phyloP scores from a whole-genome alignment of 192 early-diverging fungal species.

The Coemansia sp. region DNA sequence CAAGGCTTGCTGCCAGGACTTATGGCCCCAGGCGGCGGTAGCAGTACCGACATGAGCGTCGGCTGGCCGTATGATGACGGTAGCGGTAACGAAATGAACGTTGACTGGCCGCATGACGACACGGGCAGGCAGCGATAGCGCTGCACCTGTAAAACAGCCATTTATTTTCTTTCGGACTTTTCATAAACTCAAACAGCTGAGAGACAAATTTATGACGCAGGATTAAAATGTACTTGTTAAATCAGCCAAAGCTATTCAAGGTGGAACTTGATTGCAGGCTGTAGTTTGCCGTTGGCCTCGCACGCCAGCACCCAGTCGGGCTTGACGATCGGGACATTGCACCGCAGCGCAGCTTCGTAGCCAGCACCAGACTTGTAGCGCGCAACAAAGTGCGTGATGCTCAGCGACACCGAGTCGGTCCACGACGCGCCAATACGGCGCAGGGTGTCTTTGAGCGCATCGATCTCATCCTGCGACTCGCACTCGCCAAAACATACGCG shows the following conservation, averaged over 20 bases:
- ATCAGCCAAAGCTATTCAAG: slow-evolving; percentile 15
- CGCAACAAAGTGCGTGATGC: slow-evolving; percentile 92
- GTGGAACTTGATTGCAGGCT: slow-evolving; percentile 59
- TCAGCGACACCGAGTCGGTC: slow-evolving; percentile 78
- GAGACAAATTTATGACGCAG: background rate
- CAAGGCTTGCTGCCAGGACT: slow-evolving; percentile 6
- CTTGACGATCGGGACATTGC: slow-evolving; percentile 92
- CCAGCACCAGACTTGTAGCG: slow-evolving; percentile 79
- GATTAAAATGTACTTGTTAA: too few species aligned
- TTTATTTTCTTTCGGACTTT: slow-evolving; percentile 1
- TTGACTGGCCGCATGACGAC: slow-evolving; percentile 7
- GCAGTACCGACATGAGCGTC: background rate
- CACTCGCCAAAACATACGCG: slow-evolving; percentile 93
- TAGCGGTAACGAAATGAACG: background rate
- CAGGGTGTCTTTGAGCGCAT: slow-evolving; percentile 72
- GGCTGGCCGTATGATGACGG: slow-evolving; percentile 1
- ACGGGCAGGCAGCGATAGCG: background rate
- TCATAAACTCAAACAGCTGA: slow-evolving; percentile 3
- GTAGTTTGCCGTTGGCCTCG: slow-evolving; percentile 85
- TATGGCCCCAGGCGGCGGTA: background rate
- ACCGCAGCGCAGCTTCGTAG: slow-evolving; percentile 82
- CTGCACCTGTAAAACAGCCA: background rate
- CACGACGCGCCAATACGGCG: slow-evolving; percentile 84
- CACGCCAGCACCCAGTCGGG: slow-evolving; percentile 95
- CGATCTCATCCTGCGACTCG: slow-evolving; percentile 70